Base-by-base conservation (phyloP, 75 land plant species). In the Cupressus sempervirens region DNA sequence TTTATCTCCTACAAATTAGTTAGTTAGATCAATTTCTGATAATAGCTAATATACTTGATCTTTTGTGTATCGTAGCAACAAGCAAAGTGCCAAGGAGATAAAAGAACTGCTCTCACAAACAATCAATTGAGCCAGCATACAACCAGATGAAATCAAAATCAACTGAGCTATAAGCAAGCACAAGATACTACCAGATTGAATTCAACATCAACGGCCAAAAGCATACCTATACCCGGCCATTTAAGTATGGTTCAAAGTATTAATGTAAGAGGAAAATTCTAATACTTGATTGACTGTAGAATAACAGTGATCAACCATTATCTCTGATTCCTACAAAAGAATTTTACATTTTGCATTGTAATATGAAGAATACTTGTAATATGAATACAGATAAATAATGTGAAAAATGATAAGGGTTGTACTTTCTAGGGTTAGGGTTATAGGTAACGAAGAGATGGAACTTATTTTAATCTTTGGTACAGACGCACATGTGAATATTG, bases 61-160 rank as follows among this genome's bases (percentile, higher is more conserved):
- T 84, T 11, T 87, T 30, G 43, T 30, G 12, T 48, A 45, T 45
- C 48, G 46, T 32, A 5, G 38, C 83, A 88, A 85, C 83, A 85
- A 81, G 52, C 87, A 20, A 89, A 48, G 52, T 65, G 90, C 91
- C n/a, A 90, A 90, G 43, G 90, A 90, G 73, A 88, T 88, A 87
- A 90, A 86, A 73, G 84, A 83, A 46, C 83, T 86, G 29, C 90
- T 90, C 52, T 67, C 89, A 35, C 85, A 84, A 14, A 70, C 85
- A 34, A 12, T 46, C 38, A 41, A 46, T 35, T 23, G 30, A 50
- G 13, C 14, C 52, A 50, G 12, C 52, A 50, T 50, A 50, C 52
- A 11, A 50, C 52, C 52, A 50, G 52, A 50, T 50, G 52, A 50
- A 50, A 11, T 40, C 29, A 38, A 70, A 73, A 40, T 68, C 23